Evolutionary conservation across 1,284 basidiomycete species (phyloP), one percentile per base, ranked within the genome.

Genomic region (Coniophora puteana): DNA sequence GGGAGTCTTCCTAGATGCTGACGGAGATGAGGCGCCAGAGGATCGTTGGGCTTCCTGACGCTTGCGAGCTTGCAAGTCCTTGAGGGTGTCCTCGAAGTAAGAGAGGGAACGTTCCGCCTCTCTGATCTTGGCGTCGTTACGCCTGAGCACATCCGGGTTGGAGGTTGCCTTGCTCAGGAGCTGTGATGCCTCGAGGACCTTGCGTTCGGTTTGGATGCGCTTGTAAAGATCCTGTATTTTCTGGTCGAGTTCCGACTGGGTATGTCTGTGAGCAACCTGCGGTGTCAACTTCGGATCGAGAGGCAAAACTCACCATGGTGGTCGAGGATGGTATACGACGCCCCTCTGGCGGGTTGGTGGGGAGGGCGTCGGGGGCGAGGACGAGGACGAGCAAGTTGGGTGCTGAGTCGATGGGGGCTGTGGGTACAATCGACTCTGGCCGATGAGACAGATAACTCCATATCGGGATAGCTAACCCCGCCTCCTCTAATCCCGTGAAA

Each of bases 191-290:
- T 94, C 89, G 53, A 95, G 78, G 61, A 94, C 84, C 74, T 92
- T 93, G 66, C 86, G 87, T 70, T 95, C 91, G 37, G 86, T 93
- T 68, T 88, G 80, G 65, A 95, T 94, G 64, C 89, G 87, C 65
- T 80, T 84, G 67, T 87, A 82, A 57, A 94, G 82, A 67, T 93
- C 90, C 64, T 88, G 83, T 61, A 95, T 92, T 79, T 93, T 93
- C 74, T 83, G 80, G 74, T 91, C 86, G 65, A 89, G 71, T 68
- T 90, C 83, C 55, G 57, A 60, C 58, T 37, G 64, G 51, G 59
- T 62, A 46, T 38, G 4, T 16, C 23, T 12, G 8, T 34, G 1
- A 18, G 3, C 36, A 44, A 38, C 52, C 17, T 58, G 38, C 18
- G 33, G 17, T 18, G 23, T 13, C 20, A 5, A 7, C n/a, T 35